Evolutionary conservation across 176 grass and related monocot genomes (phyloP), one percentile per base, ranked within the genome.

Genomic region (Ananas comosus): DNA sequence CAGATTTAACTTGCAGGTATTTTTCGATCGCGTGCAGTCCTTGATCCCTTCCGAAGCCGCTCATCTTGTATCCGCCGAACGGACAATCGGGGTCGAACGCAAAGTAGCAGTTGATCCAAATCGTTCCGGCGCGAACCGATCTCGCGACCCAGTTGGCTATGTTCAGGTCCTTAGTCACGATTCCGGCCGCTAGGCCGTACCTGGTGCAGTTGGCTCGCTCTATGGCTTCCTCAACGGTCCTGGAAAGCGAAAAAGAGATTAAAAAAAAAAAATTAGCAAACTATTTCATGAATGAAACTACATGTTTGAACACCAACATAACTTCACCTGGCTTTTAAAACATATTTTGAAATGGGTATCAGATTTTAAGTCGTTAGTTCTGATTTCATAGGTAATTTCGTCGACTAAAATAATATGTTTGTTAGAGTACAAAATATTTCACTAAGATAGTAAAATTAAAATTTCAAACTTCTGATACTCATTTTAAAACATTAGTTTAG

Each of bases 41-140:
- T 24, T 87, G 83, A 74, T 94, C 91, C 78, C 83, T 68, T 50
- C 91, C 91, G 50, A 94, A 94, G 0, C 91, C 91, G 51, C 86
- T 94, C 91, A 94, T 94, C 80, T 90, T 94, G 83, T 85, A 94
- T 0, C 91, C 86, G 9, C 91, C 86, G 25, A 94, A 94, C 0
- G 91, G 91, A 48, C 83, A 85, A 49, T 90, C 91, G 9, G 86
- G 80, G 58, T 94, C 86, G 70, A 94, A 94, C 24, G 75, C 86
- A 71, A 84, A 94, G 78, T 94, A 94, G 74, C 91, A 89, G 75
- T 94, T 94, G 28, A 94, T 84, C 91, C 91, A 94, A 22, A 94
- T 61, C 0, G 83, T 89, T 25, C 91, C 91, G 0, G 90, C 83
- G 9, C 78, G 80, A 70, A 94, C 83, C 29, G 90, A 87, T 77